Base-by-base conservation (phyloP, 2,329 filamentous ascomycete genomes). In the Aspergillus ochraceus region DNA sequence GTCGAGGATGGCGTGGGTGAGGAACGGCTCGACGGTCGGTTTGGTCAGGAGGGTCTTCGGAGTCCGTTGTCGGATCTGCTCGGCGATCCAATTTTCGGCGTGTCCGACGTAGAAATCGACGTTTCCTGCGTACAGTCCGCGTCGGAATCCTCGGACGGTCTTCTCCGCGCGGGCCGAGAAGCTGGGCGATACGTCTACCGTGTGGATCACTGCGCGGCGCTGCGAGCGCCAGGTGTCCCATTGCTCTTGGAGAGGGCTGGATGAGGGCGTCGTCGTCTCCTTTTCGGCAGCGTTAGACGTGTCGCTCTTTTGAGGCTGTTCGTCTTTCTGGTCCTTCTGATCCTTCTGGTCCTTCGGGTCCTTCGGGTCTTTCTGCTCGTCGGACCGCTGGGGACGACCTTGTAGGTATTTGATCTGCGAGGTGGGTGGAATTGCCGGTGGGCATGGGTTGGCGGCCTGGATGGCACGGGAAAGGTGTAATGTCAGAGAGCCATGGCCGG, bases 401-500 rank as follows among this genome's bases (percentile, higher is more conserved):
- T 68, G 64, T 24, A 74, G 60, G 52, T 71, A 70, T 51, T 66
- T 65, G n/a, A 72, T 68, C 59, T 75, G 75, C 4, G 70, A 73
- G 52, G 57, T 64, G 4, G 42, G 61, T 30, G 80, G 79, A 17
- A 82, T 71, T 14, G 73, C 68, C 0, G 83, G 81, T 6, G 83
- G 76, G 3, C 80, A 75, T 2, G 84, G 77, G 68, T 93, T 93
- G 19, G 86, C 89, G 49, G 85, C 90, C 70, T 93, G 89, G 50
- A 95, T 85, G 2, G 90, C 90, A 55, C 90, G 84, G 30, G 90
- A 87, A 22, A 95, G 81, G 69, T 93, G 86, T 4, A 95, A 76
- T 0, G 90, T 94, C 59, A 95, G 76, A 36, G 88, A 88, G 59
- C 91, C 91, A 80, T 93, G 90, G n/a, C 91, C 91, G 3, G 91